Conservation (phyloP, 495 filamentous ascomycete genomes). For the Hypoxylon lienhwacheense region DNA sequence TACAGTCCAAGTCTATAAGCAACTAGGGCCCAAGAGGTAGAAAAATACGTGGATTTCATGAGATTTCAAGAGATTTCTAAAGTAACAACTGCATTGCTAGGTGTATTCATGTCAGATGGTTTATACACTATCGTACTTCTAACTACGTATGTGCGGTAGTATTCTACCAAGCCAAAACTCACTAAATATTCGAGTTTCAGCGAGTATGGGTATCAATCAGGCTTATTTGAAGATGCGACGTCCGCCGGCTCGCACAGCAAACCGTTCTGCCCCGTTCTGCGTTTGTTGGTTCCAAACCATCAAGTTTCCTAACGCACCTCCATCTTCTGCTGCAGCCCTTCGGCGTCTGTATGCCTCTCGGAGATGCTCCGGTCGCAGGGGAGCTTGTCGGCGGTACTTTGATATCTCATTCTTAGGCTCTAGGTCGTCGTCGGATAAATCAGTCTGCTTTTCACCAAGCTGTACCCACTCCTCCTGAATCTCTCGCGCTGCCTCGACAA, state of each 20-base stretch:
- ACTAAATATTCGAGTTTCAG: too few relatives aligned
- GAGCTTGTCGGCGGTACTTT: conserved; percentile 58
- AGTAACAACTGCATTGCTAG: too few relatives aligned
- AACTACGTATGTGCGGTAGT: too few relatives aligned
- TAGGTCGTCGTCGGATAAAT: conserved; percentile 40
- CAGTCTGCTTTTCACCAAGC: conserved; percentile 54
- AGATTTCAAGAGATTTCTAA: too few relatives aligned
- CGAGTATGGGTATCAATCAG: too few relatives aligned
- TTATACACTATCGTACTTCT: too few relatives aligned
- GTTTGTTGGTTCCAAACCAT: conserved; percentile 65
- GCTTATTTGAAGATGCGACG: conserved; percentile 65
- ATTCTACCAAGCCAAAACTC: too few relatives aligned
- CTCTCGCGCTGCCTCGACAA: conserved; percentile 77
- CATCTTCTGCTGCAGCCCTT: conserved; percentile 64
- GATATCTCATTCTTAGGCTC: conserved; percentile 34
- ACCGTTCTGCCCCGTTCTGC: conserved; percentile 63
- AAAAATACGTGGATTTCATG: too few relatives aligned
- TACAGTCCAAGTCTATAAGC: too few relatives aligned
- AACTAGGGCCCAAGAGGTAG: too few relatives aligned
- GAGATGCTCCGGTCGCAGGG: conserved; percentile 79
- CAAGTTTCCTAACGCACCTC: conserved; percentile 71
- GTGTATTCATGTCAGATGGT: too few relatives aligned
- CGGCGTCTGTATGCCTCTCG: conserved; percentile 76
- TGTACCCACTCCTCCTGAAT: conserved; percentile 79
- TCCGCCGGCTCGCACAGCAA: conserved; percentile 63